Evolutionary conservation across 768 basidiomycete species (phyloP).

Genomic region (Termitomyces sp.): DNA sequence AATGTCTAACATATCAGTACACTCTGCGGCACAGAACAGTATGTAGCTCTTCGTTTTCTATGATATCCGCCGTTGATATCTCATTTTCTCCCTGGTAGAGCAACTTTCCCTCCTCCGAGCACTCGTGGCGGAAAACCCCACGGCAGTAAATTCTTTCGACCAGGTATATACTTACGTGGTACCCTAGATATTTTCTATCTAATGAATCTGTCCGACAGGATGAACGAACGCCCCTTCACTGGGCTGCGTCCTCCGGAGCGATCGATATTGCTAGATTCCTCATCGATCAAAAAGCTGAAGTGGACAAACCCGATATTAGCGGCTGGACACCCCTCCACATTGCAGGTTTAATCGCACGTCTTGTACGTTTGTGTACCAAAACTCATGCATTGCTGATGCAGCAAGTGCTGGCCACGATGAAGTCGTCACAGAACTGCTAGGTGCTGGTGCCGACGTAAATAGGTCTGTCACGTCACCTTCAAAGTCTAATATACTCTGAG

Average conservation of each 20-base stretch:
- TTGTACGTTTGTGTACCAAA: constrained; percentile 5
- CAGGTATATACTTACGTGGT: constrained; percentile 35
- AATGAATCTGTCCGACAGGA: constrained; percentile 42
- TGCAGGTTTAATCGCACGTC: constrained; percentile 44
- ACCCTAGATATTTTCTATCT: neutral
- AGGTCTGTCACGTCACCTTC: constrained; percentile 28
- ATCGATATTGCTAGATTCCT: constrained; percentile 65
- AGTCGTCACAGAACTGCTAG: constrained; percentile 71
- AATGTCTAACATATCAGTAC: constrained; percentile 40
- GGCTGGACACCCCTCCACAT: constrained; percentile 84
- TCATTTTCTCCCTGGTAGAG: constrained; percentile 34
- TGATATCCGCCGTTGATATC: neutral
- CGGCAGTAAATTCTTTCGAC: constrained; percentile 59
- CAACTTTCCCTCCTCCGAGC: constrained; percentile 69
- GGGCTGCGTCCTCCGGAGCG: constrained; percentile 76
- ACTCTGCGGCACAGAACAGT: constrained; percentile 73
- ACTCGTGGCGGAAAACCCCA: constrained; percentile 59
- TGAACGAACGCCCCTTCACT: constrained; percentile 78
- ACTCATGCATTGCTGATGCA: constrained; percentile 28
- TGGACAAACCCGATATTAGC: constrained; percentile 59
- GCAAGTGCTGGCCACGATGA: constrained; percentile 81
- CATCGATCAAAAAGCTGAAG: constrained; percentile 66
- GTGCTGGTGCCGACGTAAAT: constrained; percentile 81
- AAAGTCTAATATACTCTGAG: constrained; percentile 17
- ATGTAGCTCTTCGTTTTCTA: constrained; percentile 10